These are phyloP conservation scores for Polyporus arcularius DNA, from an alignment of 768 basidiomycete genomes.

Conservation along the genomic window DNA sequence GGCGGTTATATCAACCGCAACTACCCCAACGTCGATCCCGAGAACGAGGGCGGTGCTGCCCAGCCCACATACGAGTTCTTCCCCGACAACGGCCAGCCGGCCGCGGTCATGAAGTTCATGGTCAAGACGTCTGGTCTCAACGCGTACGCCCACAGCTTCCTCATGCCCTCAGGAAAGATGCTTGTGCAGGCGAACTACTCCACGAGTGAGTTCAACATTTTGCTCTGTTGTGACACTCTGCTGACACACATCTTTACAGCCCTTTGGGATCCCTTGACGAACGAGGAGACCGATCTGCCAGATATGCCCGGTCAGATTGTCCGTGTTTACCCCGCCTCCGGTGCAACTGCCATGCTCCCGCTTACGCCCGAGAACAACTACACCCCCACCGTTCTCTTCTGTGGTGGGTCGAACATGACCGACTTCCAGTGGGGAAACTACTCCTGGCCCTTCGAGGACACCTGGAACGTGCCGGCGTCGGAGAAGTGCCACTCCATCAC, in stretches of 20 bases:
- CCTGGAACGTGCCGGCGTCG: constrained; percentile 71
- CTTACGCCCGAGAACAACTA: constrained; percentile 90
- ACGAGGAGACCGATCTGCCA: constrained; percentile 64
- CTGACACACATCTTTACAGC: constrained; percentile 28
- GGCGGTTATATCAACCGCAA: constrained; percentile 84
- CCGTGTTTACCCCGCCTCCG: constrained; percentile 89
- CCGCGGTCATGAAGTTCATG: constrained; percentile 66
- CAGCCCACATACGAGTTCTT: constrained; percentile 86
- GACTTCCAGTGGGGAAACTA: constrained; percentile 78
- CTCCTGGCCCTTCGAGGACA: constrained; percentile 68
- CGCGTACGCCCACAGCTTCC: constrained; percentile 71
- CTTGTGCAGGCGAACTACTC: constrained; percentile 84
- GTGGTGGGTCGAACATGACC: constrained; percentile 84
- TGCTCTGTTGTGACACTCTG: neutral
- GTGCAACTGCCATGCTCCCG: constrained; percentile 87
- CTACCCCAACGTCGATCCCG: constrained; percentile 66
- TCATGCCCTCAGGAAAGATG: constrained; percentile 77
- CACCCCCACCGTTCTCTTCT: constrained; percentile 83
- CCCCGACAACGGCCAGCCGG: constrained; percentile 53
- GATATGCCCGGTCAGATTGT: constrained; percentile 72
- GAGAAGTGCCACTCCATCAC: constrained; percentile 80
- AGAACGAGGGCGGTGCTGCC: constrained; percentile 63
- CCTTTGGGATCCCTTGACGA: constrained; percentile 53
- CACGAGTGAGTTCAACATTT: constrained; percentile 44
- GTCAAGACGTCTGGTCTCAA: constrained; percentile 74